phyloP scores from a whole-genome alignment of 371 early-diverging fungal genomes.

The Mucor ambiguus region DNA sequence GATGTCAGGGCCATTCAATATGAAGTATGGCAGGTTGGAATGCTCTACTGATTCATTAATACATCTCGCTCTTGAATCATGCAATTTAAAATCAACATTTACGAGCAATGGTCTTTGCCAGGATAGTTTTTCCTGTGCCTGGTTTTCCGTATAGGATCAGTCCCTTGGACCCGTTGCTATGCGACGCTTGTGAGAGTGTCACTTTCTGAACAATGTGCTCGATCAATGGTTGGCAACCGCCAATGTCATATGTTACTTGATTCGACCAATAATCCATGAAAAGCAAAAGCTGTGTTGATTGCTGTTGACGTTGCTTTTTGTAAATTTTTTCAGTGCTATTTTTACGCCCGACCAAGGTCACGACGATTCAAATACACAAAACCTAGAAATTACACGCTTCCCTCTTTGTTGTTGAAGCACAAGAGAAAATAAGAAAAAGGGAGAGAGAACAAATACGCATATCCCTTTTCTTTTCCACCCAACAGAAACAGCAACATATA shows the following conservation, averaged over 20 bases:
- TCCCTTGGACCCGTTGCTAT: conserved; percentile 46
- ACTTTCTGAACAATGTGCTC: conserved; percentile 30
- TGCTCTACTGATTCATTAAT: conserved; percentile 22
- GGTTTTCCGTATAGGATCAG: conserved; percentile 60
- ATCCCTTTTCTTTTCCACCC: neutral
- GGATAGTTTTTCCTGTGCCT: conserved; percentile 66
- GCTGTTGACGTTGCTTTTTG: conserved; percentile 3
- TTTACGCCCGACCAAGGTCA: conserved; percentile 5
- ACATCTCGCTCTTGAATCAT: neutral
- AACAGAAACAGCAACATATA: neutral
- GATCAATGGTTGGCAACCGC: conserved; percentile 46
- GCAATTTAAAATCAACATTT: conserved; percentile 6
- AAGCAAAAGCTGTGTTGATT: neutral
- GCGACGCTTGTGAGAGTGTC: conserved; percentile 16
- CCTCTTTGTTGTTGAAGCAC: neutral
- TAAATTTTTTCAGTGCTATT: conserved; percentile 2
- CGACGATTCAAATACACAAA: neutral
- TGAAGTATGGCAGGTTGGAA: conserved; percentile 57
- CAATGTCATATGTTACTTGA: conserved; percentile 36
- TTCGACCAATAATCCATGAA: conserved; percentile 35
- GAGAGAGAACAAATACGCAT: neutral
- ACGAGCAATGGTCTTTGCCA: conserved; percentile 60
- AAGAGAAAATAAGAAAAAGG: neutral
- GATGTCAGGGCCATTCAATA: conserved; percentile 72
- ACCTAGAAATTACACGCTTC: neutral